Conservation (phyloP, 768 basidiomycete genomes). For the Hemileccinum impolitum region DNA sequence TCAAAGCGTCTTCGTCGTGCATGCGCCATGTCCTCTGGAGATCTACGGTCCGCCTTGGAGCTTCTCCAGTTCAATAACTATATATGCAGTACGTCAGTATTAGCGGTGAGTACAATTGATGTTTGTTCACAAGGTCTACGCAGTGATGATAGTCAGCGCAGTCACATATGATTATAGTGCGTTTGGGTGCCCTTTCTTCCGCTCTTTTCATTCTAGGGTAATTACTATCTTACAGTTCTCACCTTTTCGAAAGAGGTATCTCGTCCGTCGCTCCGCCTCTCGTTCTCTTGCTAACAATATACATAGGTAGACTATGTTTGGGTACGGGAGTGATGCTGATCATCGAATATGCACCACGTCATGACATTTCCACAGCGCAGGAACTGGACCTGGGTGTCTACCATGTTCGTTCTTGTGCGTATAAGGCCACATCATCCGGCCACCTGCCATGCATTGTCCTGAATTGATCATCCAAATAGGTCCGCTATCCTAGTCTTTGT, state of each 20-base stretch:
- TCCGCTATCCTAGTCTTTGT: background rate
- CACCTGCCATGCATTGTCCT: too few relatives aligned
- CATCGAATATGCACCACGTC: background rate
- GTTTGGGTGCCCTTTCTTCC: too few relatives aligned
- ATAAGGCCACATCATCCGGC: too few relatives aligned
- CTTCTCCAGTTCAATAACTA: too few relatives aligned
- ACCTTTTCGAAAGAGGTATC: constrained; percentile 7
- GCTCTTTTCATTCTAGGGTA: background rate
- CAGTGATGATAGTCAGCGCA: background rate
- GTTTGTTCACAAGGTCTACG: too few relatives aligned
- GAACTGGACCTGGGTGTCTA: constrained; percentile 3
- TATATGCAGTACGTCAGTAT: too few relatives aligned
- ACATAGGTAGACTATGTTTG: constrained; percentile 6
- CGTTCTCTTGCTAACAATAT: background rate
- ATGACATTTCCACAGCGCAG: background rate
- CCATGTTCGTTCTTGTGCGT: constrained; percentile 1
- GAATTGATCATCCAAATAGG: background rate
- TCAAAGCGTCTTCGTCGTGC: too few relatives aligned
- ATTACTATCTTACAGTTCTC: background rate
- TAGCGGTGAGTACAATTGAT: too few relatives aligned
- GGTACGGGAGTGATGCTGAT: background rate
- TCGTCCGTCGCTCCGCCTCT: too few relatives aligned
- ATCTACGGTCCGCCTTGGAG: too few relatives aligned
- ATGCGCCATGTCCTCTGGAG: too few relatives aligned
- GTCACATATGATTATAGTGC: background rate